Evolutionary conservation across 2,329 filamentous ascomycete genomes (phyloP).

Genomic region (Penicillium sp.): DNA sequence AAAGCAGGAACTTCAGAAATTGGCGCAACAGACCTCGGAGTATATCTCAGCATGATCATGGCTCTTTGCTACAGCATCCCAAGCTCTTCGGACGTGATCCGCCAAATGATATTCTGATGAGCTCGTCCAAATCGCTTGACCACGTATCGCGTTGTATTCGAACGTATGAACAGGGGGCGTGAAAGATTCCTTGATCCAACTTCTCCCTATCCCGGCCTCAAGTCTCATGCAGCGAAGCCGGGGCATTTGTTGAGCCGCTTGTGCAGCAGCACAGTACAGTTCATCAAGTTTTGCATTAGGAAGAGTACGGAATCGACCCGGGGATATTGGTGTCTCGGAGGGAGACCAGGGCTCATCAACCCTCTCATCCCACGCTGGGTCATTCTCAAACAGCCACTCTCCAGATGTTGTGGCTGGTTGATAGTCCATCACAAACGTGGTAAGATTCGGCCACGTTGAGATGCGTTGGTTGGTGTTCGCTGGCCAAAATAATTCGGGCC

Average conservation of each 20-base stretch:
- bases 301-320: background rate
- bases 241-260: conserved; percentile 1
- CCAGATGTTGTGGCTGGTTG: background rate
- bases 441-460: background rate
- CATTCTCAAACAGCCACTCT: background rate
- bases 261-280: background rate
- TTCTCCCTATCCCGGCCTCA: background rate
- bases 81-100: background rate
- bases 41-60: background rate
- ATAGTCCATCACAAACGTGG: background rate
- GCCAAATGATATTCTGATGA: background rate
- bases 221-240: background rate
- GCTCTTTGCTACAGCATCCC: background rate
- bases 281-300: background rate
- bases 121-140: background rate
- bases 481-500: conserved; percentile 1
- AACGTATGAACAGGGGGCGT: background rate
- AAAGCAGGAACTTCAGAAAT: background rate
- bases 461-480: background rate
- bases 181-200: background rate
- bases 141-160: background rate
- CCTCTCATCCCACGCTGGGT: background rate
- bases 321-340: background rate
- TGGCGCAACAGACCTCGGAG: background rate
- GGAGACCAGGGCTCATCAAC: background rate